These are phyloP conservation scores for Fomitopsis palustris DNA, from an alignment of 1,284 basidiomycete species.

Conservation along the genomic window DNA sequence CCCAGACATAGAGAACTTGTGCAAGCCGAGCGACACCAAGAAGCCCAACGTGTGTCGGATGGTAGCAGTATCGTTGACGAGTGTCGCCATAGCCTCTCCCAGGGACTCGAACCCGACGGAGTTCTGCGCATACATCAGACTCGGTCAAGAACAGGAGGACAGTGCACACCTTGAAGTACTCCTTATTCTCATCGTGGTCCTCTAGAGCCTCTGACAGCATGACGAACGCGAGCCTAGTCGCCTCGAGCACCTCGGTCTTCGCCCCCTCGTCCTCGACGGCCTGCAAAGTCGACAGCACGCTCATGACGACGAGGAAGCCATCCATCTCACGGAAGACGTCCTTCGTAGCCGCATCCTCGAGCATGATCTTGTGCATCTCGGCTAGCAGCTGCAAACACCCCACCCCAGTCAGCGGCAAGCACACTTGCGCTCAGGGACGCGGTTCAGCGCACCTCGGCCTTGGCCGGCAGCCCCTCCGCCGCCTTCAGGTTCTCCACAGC, in stretches of 20 bases:
- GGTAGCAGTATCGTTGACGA: constrained; percentile 45
- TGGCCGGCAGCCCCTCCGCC: constrained; percentile 40
- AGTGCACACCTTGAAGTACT: constrained; percentile 65
- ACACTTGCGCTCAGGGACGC: not conserved
- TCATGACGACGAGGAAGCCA: constrained; percentile 72
- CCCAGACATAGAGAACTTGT: constrained; percentile 54
- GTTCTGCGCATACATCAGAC: constrained; percentile 35
- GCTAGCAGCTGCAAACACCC: constrained; percentile 48
- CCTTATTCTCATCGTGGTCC: constrained; percentile 50
- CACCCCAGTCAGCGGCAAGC: not conserved
- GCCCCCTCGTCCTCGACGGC: constrained; percentile 37
- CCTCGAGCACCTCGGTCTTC: constrained; percentile 46
- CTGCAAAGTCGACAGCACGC: constrained; percentile 57
- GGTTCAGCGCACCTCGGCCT: constrained; percentile 50
- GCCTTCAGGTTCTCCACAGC: constrained; percentile 62
- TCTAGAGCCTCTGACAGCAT: constrained; percentile 63
- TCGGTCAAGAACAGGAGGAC: not conserved
- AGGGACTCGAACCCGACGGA: constrained; percentile 65
- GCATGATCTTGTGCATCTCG: constrained; percentile 59
- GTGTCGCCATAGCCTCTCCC: constrained; percentile 47
- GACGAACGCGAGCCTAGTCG: constrained; percentile 53
- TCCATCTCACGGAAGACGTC: constrained; percentile 77
- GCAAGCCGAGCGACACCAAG: constrained; percentile 57
- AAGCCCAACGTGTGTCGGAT: constrained; percentile 56
- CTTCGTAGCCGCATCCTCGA: constrained; percentile 58